These are phyloP conservation scores for Ceratobasidium papillatum DNA, from an alignment of 1,284 basidiomycete genomes.

Conservation along the genomic window DNA sequence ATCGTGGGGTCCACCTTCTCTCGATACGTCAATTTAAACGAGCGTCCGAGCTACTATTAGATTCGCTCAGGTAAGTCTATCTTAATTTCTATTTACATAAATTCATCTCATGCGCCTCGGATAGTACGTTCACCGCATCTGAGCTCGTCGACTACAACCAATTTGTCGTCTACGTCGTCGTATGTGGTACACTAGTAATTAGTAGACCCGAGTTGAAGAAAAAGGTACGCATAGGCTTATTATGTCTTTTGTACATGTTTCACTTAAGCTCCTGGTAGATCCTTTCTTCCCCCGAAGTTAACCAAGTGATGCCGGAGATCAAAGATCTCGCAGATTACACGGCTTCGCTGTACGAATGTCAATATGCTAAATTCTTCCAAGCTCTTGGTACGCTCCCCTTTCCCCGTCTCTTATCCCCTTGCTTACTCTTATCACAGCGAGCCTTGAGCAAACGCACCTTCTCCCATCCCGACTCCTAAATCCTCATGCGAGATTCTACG, in stretches of 20 bases:
- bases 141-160: slow-evolving; percentile 92
- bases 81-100: no score
- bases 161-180: slow-evolving; percentile 88
- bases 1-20: slow-evolving; percentile 86
- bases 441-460: slow-evolving; percentile 87
- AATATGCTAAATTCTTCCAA: slow-evolving; percentile 94
- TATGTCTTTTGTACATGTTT: slow-evolving; percentile 13
- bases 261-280: slow-evolving; percentile 55
- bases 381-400: slow-evolving; percentile 69
- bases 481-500: slow-evolving; percentile 89
- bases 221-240: slow-evolving; percentile 65
- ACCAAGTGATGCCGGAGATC: slow-evolving; percentile 65
- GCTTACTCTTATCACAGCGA: slow-evolving; percentile 61
- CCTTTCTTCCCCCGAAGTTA: slow-evolving; percentile 74
- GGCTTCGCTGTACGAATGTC: slow-evolving; percentile 83
- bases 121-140: slow-evolving; percentile 90
- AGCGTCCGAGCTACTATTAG: slow-evolving; percentile 76
- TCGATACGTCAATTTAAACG: slow-evolving; percentile 86
- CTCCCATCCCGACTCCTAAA: slow-evolving; percentile 86
- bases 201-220: slow-evolving; percentile 91
- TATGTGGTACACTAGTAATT: slow-evolving; percentile 80
- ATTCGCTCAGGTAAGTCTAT: slow-evolving; percentile 66
- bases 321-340: slow-evolving; percentile 58
- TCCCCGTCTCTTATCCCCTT: slow-evolving; percentile 7
- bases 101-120: not conserved